These are phyloP conservation scores for Phaseolus coccineus DNA, from an alignment of 331 rosid genomes.

Conservation along the genomic window DNA sequence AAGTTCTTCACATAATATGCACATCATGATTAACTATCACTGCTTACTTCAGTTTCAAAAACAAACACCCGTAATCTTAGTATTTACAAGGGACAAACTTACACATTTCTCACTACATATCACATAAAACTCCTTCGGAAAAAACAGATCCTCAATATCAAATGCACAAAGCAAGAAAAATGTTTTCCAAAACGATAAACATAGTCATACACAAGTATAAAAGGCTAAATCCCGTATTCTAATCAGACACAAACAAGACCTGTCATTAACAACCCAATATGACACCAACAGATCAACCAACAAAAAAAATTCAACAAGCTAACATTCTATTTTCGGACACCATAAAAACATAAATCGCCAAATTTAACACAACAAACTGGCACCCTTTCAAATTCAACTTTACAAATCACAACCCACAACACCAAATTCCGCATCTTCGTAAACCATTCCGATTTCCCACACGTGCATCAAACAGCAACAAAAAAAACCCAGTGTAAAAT, in stretches of 20 bases:
- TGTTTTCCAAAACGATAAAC: not conserved
- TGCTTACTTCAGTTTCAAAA: slow-evolving; percentile 13
- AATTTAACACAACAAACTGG: not conserved
- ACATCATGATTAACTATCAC: no score
- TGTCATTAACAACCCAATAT: slow-evolving; percentile 1
- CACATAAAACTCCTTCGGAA: not conserved
- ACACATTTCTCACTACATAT: not conserved
- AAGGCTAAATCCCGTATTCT: not conserved
- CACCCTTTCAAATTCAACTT: not conserved
- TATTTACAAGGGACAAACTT: not conserved
- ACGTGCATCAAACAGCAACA: slow-evolving; percentile 8
- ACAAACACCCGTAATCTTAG: not conserved
- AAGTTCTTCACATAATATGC: not conserved
- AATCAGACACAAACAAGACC: not conserved
- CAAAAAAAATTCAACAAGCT: not conserved
- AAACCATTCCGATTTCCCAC: not conserved
- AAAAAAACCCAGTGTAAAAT: slow-evolving; percentile 16
- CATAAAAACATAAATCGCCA: not conserved
- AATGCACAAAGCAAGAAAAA: not conserved
- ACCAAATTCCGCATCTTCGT: slow-evolving; percentile 5
- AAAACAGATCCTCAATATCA: not conserved
- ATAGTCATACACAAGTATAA: not conserved
- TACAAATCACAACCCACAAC: not conserved
- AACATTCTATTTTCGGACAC: slow-evolving; percentile 5
- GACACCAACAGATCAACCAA: not conserved